Evolutionary conservation across 2,329 filamentous ascomycete species (phyloP), one percentile per base, ranked within the genome.

Genomic region (Phyllosticta citribraziliensis): DNA sequence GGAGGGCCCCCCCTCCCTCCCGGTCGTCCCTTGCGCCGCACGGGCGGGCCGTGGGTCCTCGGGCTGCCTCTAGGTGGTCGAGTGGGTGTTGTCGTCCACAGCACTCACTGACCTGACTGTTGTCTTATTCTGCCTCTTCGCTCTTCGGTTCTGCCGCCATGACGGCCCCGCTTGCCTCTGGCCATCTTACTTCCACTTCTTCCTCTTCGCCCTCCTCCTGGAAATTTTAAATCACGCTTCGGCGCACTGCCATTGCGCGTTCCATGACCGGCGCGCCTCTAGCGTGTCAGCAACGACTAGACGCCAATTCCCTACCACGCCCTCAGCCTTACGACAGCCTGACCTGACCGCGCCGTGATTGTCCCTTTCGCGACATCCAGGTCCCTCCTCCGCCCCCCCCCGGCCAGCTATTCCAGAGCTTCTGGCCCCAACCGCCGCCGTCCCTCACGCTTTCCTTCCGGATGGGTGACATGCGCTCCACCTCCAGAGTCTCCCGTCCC

Each of bases 381-480:
- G 22, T 22, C 52, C 52, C 20, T 22, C 12, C 52, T 53, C 4
- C 47, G 40, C 40, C 14, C 40, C 40, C 14, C 40, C 40, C 17
- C 40, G 40, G 40, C 40, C n/a, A 47, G 12, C 8, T 19, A 14
- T 24, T 17, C 20, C 19, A 27, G 25, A 24, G 17, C 52, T 24
- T 27, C 52, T 24, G 20, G 11, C 25, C 52, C 52, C 52, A 24
- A 24, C 25, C 52, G 52, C 52, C 14, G 52, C 19, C 4, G 19
- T 27, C 52, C 25, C 19, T 53, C 52, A n/a, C 14, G 40, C 58
- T 52, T 54, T 53, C 58, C 52, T 56, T 60, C 59, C 59, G 59
- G 54, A 61, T 54, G 59, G 59, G 59, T 61, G 59, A 56, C 59
- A 61, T 61, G 59, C 54, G 51, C 54, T 55, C 56, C 58, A 54